Evolutionary conservation across 2,329 filamentous ascomycete genomes (phyloP), one percentile per base, ranked within the genome.

Genomic region (Venturia pyrina): DNA sequence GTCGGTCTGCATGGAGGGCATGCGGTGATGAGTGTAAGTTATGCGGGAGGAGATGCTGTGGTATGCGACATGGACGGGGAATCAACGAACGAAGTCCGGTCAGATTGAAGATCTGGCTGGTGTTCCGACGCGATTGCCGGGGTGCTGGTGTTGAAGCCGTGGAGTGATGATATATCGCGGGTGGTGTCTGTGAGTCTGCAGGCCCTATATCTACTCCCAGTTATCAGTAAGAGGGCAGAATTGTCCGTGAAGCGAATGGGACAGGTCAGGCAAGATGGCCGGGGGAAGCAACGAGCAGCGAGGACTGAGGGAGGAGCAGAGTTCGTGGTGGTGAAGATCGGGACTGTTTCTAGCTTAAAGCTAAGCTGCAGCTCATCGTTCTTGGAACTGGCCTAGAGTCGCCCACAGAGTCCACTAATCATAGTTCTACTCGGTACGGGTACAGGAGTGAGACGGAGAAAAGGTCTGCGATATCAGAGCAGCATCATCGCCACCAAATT

Each of bases 1-100:
- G 60, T 62, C 60, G 43, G 62, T 53, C 41, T 41, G 28, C 41
- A 48, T 62, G 60, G 40, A 40, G n/a, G 21, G 37, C 32, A 59
- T 28, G 48, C 8, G 53, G 53, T 59, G 53, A 57, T 37, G 40
- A 40, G n/a, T 53, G 48, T 28, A 53, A 53, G 6, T 37, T 59
- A 59, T 37, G 48, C 48, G 48, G 48, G 8, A 21, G 21, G 28
- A 53, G 48, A 53, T 59, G 53, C 53, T 59, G 53, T 59, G 32
- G 53, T n/a, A 59, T 59, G 32, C 53, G 53, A 59, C 50, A 57
- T 57, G 24, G 50, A 34, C 50, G 32, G 32, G 50, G 37, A 40
- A 34, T 53, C 24, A 53, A 28, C 21, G 48, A 28, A 53, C 48
- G 21, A 53, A 28, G 21, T 53, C 48, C 48, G 48, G 48, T 32